Conservation (phyloP, 179 eudicot species). For the Kewa caespitosa region DNA sequence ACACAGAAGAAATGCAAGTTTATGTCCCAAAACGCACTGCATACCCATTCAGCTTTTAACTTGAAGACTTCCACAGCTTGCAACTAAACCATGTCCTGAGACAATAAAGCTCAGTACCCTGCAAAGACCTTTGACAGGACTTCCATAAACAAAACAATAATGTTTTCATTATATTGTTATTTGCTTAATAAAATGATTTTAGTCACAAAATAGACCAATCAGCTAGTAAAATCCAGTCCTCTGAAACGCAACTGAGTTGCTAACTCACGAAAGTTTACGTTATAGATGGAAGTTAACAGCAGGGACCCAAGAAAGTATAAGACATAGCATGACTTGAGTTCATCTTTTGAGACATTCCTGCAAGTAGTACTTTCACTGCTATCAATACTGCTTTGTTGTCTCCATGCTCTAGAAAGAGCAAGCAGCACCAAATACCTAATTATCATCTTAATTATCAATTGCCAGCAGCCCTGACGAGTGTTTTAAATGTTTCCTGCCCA, state of each 20-base stretch:
- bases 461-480: not conserved
- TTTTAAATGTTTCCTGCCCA: not conserved
- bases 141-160: not conserved
- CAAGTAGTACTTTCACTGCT: not conserved
- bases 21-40: no score
- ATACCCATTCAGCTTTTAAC: not conserved
- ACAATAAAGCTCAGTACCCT: not conserved
- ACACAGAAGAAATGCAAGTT: no score
- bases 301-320: constrained; percentile 3
- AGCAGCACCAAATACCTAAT: not conserved
- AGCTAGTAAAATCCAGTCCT: not conserved
- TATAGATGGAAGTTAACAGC: not conserved
- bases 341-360: constrained; percentile 26
- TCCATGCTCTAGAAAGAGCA: constrained; percentile 15
- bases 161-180: no score
- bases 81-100: not conserved
- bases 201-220: not conserved
- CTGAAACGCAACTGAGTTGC: not conserved
- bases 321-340: not conserved
- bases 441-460: not conserved
- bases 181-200: no score
- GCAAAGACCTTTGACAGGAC: not conserved
- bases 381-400: not conserved
- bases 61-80: not conserved
- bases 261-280: not conserved